These are phyloP conservation scores for Nakazawaea holstii DNA, from an alignment of 805 yeast genomes.

Conservation along the genomic window DNA sequence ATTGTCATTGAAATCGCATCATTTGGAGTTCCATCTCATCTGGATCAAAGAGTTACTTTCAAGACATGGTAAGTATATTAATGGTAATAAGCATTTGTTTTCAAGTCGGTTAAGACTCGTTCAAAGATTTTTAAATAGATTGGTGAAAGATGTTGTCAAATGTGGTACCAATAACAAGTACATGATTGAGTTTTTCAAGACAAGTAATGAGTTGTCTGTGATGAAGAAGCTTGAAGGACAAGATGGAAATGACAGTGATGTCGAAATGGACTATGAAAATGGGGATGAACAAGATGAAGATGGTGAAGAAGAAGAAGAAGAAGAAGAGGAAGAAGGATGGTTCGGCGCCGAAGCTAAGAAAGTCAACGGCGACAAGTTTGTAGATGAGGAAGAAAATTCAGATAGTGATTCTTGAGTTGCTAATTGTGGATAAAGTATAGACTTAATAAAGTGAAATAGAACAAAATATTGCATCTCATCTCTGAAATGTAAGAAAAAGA, in stretches of 20 bases:
- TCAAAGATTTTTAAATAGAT: conserved; percentile 68
- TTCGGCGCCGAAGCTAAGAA: conserved; percentile 27
- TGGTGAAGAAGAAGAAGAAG: conserved; percentile 25
- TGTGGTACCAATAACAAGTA: conserved; percentile 50
- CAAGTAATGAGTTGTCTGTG: conserved; percentile 12
- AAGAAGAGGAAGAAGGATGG: conserved; percentile 29
- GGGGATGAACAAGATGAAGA: conserved; percentile 22
- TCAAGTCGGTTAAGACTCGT: conserved; percentile 60
- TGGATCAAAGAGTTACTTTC: conserved; percentile 75
- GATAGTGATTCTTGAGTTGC: neutral
- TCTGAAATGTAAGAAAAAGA: conserved; percentile 4
- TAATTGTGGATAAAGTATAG: too few relatives aligned
- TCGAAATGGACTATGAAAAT: conserved; percentile 19
- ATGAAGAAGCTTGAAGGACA: conserved; percentile 1
- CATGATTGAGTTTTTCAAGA: conserved; percentile 45
- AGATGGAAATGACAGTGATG: conserved; percentile 4
- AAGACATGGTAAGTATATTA: conserved; percentile 73
- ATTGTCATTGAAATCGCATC: conserved; percentile 64
- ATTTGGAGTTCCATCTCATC: conserved; percentile 73
- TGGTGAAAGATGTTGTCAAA: conserved; percentile 67
- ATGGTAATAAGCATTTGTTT: conserved; percentile 55
- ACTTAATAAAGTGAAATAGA: neutral
- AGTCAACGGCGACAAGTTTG: conserved; percentile 28
- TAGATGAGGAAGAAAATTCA: conserved; percentile 15
- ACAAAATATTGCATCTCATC: conserved; percentile 4